These are phyloP conservation scores for Gossypium ekmanianum DNA, from an alignment of 345 rosid species.

Conservation along the genomic window DNA sequence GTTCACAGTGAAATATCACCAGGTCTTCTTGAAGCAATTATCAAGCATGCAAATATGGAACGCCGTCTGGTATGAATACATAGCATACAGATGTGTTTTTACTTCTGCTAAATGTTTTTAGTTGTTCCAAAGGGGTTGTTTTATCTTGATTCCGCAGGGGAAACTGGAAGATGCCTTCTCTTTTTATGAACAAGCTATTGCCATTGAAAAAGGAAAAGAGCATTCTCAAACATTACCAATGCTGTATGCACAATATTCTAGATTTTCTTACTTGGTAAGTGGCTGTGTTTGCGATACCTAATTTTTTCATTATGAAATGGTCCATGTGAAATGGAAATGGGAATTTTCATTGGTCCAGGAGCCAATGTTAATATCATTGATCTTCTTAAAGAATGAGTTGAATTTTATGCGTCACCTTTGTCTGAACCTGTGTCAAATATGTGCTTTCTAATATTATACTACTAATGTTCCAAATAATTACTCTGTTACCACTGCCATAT, in stretches of 20 bases:
- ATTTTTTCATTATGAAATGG: neutral
- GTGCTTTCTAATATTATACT: neutral
- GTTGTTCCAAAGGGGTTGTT: slow-evolving; percentile 17
- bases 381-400: neutral
- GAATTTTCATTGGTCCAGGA: neutral
- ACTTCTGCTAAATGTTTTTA: neutral
- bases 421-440: neutral
- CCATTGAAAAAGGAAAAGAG: slow-evolving; percentile 94
- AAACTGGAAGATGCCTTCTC: slow-evolving; percentile 71
- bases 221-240: slow-evolving; percentile 70
- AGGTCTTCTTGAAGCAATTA: slow-evolving; percentile 90
- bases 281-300: neutral
- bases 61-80: slow-evolving; percentile 54
- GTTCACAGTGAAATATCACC: slow-evolving; percentile 85
- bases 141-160: slow-evolving; percentile 47
- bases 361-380: neutral
- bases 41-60: slow-evolving; percentile 96
- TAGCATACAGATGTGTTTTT: slow-evolving; percentile 16
- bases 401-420: neutral
- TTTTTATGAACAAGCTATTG: slow-evolving; percentile 80
- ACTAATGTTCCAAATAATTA: neutral
- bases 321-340: neutral
- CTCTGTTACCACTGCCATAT: neutral
- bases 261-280: slow-evolving; percentile 74
- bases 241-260: slow-evolving; percentile 79